Conservation (phyloP, 2,329 filamentous ascomycete genomes). For the Cordyceps cateniannulata region DNA sequence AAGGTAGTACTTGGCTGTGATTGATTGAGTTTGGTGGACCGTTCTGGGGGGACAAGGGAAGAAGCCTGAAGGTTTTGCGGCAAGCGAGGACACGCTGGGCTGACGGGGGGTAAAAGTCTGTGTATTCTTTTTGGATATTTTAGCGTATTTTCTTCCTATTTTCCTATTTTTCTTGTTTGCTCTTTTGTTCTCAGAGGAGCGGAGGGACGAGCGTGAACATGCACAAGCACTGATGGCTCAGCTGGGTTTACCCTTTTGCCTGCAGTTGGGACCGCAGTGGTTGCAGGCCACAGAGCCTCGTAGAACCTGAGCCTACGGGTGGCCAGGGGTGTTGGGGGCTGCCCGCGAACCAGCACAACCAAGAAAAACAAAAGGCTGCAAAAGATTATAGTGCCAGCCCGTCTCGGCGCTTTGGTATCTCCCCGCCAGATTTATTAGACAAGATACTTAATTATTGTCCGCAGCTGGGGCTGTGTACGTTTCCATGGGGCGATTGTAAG, state of each 20-base stretch:
- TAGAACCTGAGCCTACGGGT: too few species aligned
- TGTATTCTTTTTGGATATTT: background rate
- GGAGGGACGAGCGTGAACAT: too few species aligned
- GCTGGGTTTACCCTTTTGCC: too few species aligned
- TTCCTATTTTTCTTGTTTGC: background rate
- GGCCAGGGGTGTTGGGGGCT: too few species aligned
- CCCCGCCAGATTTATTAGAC: background rate
- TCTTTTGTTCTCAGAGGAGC: background rate
- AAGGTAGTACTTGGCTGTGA: background rate
- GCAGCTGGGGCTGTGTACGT: background rate
- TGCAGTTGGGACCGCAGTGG: too few species aligned
- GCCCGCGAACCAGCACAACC: too few species aligned
- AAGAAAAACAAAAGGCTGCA: too few species aligned
- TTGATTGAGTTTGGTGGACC: slow-evolving; percentile 3
- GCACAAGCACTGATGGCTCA: too few species aligned
- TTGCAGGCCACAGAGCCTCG: too few species aligned
- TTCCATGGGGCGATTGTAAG: background rate
- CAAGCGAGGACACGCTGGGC: background rate
- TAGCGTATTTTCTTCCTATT: background rate
- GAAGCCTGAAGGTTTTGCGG: background rate
- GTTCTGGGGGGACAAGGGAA: background rate
- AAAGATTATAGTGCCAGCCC: too few species aligned
- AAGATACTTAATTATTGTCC: background rate
- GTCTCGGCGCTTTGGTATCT: too few species aligned
- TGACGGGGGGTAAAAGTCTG: background rate